phyloP scores from a whole-genome alignment of 2,329 filamentous ascomycete species.

The Pseudogymnoascus sp. region DNA sequence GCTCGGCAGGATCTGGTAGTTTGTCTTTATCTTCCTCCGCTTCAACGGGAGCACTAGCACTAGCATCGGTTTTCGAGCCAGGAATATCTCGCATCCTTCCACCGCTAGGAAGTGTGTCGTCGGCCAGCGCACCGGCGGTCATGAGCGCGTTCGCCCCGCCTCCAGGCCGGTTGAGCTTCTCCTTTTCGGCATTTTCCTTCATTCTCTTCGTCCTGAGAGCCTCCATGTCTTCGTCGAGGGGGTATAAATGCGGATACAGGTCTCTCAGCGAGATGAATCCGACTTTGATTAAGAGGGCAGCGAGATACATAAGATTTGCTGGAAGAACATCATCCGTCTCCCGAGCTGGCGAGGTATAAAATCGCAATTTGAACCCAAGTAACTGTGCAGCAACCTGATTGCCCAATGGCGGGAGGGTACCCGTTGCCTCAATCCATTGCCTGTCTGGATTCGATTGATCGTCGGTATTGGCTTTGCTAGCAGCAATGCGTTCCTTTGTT shows the following conservation, averaged over 20 bases:
- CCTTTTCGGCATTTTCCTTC: slow-evolving; percentile 70
- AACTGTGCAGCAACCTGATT: slow-evolving; percentile 91
- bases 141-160: slow-evolving; percentile 74
- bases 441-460: slow-evolving; percentile 38
- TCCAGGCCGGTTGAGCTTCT: slow-evolving; percentile 61
- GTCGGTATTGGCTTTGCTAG: slow-evolving; percentile 28
- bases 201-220: slow-evolving; percentile 58
- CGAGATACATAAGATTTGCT: slow-evolving; percentile 85
- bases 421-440: slow-evolving; percentile 73
- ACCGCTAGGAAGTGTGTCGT: slow-evolving; percentile 57
- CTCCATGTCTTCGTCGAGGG: slow-evolving; percentile 75
- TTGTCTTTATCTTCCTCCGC: slow-evolving; percentile 41
- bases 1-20: slow-evolving; percentile 67
- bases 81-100: slow-evolving; percentile 37
- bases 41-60: slow-evolving; percentile 36
- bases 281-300: slow-evolving; percentile 89
- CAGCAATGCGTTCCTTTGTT: slow-evolving; percentile 36
- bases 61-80: slow-evolving; percentile 42
- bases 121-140: slow-evolving; percentile 75
- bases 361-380: slow-evolving; percentile 92
- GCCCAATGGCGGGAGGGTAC: slow-evolving; percentile 72
- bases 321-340: slow-evolving; percentile 70
- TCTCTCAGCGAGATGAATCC: slow-evolving; percentile 91
- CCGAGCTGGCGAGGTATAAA: slow-evolving; percentile 76
- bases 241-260: slow-evolving; percentile 85